A percentile compares a stretch with the other conserved stretches of the same genome.
These are phyloP conservation scores for Saturnispora ahearnii DNA, from an alignment of 805 yeast species.

Conservation along the genomic window DNA sequence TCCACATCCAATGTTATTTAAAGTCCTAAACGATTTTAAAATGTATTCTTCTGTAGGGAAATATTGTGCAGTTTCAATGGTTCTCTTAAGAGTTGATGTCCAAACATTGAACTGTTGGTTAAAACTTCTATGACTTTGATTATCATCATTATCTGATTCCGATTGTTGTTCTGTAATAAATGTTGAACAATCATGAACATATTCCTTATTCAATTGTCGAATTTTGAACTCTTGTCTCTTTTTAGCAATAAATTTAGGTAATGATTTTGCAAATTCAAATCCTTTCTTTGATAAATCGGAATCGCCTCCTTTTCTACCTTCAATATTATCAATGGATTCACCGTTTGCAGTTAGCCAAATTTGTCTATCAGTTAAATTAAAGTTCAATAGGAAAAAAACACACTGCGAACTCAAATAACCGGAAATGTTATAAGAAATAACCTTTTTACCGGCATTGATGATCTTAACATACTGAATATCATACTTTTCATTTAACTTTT, in stretches of 20 bases:
- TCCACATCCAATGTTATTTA: conserved; percentile 31
- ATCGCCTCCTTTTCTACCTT: conserved; percentile 28
- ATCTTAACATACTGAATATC: conserved; percentile 53
- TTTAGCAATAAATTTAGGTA: conserved; percentile 27
- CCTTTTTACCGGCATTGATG: conserved; percentile 52
- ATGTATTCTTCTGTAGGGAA: conserved; percentile 25
- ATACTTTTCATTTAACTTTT: conserved; percentile 34
- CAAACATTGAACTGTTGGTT: conserved; percentile 28
- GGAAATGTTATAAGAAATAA: conserved; percentile 46
- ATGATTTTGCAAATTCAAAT: conserved; percentile 26
- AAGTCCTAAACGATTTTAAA: conserved; percentile 27
- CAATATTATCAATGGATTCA: conserved; percentile 23
- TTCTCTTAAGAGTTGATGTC: conserved; percentile 28
- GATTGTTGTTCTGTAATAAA: conserved; percentile 13
- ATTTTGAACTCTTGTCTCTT: conserved; percentile 30
- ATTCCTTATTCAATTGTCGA: conserved; percentile 26
- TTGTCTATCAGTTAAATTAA: conserved; percentile 29
- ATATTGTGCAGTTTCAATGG: conserved; percentile 26
- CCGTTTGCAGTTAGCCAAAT: conserved; percentile 31
- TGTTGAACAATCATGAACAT: conserved; percentile 23
- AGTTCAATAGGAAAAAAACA: conserved; percentile 41
- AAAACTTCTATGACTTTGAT: not conserved
- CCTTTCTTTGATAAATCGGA: conserved; percentile 24
- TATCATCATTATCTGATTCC: not conserved
- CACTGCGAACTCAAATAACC: conserved; percentile 52